These are phyloP conservation scores for Polymyxa betae DNA, from an alignment of 208 protist genomes.

Conservation along the genomic window DNA sequence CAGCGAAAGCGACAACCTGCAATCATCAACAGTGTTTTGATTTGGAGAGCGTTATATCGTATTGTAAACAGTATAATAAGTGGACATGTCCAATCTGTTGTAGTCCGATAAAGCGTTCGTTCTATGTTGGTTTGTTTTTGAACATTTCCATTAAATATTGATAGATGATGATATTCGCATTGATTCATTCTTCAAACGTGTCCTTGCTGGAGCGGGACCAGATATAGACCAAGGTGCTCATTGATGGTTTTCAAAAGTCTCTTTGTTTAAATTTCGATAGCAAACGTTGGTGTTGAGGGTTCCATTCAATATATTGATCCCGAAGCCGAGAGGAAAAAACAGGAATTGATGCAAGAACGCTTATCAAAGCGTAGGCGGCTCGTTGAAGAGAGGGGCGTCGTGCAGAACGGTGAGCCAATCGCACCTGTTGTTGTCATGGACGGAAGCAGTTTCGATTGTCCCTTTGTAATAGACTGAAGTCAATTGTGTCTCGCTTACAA, in stretches of 20 bases:
- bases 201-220: conserved; percentile 13
- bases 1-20: neutral
- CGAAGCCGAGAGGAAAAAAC: neutral
- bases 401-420: neutral
- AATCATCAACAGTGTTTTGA: conserved; percentile 50
- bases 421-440: neutral
- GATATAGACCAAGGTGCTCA: conserved; percentile 33
- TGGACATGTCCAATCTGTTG: conserved; percentile 12
- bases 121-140: neutral
- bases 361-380: neutral
- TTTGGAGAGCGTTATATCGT: neutral
- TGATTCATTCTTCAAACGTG: conserved; percentile 12
- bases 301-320: conserved; percentile 30
- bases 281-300: conserved; percentile 21
- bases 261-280: neutral
- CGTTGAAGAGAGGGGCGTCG: neutral
- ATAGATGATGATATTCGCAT: neutral
- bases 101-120: neutral
- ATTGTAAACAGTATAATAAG: neutral
- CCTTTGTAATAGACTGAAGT: conserved; percentile 14
- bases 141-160: neutral
- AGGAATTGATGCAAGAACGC: neutral
- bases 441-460: conserved; percentile 18
- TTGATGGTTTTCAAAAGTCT: neutral
- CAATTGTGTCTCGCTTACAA: too few relatives aligned